These are phyloP conservation scores for Phytomonas sp. DNA, from an alignment of 208 protist genomes.

Conservation along the genomic window DNA sequence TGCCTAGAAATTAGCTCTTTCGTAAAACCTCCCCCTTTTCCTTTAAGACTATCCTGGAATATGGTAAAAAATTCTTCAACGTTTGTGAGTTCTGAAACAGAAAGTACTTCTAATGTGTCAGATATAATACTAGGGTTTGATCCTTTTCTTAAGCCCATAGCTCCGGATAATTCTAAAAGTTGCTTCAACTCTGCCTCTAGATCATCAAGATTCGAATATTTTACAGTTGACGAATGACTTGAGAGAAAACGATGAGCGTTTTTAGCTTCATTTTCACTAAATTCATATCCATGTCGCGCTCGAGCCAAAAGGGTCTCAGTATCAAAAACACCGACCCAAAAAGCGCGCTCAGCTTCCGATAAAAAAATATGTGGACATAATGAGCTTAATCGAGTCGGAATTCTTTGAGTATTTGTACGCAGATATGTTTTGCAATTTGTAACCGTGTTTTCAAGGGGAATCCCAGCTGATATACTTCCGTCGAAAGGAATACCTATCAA, in stretches of 20 bases:
- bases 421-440: not conserved
- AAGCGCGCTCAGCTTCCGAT: not conserved
- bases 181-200: not conserved
- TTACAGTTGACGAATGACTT: not conserved
- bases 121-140: not conserved
- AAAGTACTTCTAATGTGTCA: not conserved
- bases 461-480: not conserved
- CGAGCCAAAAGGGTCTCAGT: not conserved
- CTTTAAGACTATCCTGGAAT: not conserved
- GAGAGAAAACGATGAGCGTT: not conserved
- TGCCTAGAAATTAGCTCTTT: not conserved
- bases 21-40: not conserved
- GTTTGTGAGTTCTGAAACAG: not conserved
- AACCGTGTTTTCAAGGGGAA: not conserved
- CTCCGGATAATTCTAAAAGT: not conserved
- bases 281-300: not conserved
- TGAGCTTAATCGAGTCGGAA: not conserved
- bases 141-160: not conserved
- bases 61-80: not conserved
- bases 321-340: not conserved
- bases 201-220: not conserved
- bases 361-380: not conserved
- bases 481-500: not conserved
- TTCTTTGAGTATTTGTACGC: not conserved
- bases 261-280: constrained; percentile 1